Conservation (phyloP, 1,284 basidiomycete genomes). For the Phylloporus sp. region DNA sequence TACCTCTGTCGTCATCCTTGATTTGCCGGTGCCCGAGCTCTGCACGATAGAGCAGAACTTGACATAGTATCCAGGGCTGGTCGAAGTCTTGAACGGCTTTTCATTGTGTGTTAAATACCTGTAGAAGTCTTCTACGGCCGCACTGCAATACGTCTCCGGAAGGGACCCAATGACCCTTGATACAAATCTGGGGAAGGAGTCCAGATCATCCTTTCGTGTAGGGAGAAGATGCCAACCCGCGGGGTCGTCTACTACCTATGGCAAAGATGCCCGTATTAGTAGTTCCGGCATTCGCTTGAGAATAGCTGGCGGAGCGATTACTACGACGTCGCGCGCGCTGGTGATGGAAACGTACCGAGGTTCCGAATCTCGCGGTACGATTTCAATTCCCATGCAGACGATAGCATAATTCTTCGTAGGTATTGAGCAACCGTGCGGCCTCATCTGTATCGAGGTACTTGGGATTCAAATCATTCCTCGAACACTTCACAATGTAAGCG, state of each 20-base stretch:
- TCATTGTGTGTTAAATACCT: slow-evolving; percentile 22
- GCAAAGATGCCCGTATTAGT: too few species aligned
- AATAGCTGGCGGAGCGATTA: not conserved
- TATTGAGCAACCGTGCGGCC: not conserved
- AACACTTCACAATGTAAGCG: too few species aligned
- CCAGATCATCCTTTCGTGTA: not conserved
- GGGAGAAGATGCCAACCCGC: not conserved
- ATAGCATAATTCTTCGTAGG: slow-evolving; percentile 2
- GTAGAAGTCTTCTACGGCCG: slow-evolving; percentile 20
- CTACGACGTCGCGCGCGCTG: too few species aligned
- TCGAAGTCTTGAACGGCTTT: slow-evolving; percentile 6
- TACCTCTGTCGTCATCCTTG: too few species aligned
- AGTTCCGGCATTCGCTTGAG: not conserved
- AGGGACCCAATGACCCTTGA: not conserved
- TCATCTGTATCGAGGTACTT: too few species aligned
- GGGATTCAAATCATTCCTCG: too few species aligned
- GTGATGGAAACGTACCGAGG: not conserved
- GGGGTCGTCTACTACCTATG: too few species aligned
- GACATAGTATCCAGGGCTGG: not conserved
- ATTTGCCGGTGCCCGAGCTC: too few species aligned
- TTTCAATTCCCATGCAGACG: not conserved
- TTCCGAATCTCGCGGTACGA: slow-evolving; percentile 17
- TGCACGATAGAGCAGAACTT: slow-evolving; percentile 15
- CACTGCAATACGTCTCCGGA: slow-evolving; percentile 9
- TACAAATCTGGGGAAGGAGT: not conserved